Evolutionary conservation across 2,329 filamentous ascomycete genomes (phyloP), one percentile per base, ranked within the genome.

Genomic region (Verticillium klebahnii): DNA sequence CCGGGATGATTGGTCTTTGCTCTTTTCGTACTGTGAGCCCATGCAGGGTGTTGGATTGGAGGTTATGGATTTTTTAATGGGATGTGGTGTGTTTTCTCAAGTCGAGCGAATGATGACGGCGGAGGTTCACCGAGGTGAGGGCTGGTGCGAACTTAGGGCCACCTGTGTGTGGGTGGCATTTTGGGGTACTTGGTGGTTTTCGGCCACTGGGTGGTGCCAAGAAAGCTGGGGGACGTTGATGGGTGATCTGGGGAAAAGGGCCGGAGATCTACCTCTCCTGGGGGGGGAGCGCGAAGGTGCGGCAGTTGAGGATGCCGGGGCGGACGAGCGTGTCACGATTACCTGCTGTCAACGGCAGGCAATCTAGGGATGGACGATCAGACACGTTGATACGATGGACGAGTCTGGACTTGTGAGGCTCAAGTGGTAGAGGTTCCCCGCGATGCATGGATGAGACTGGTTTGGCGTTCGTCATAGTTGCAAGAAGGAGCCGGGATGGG

Each of bases 391-490:
- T 50, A 23, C 45, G 45, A 23, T 23, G n/a, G 19, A 50, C 45
- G 19, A 50, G 45, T 50, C 45, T 50, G 45, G 45, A 50, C 45
- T 50, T 23, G 45, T 50, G 45, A 50, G 45, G 45, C 45, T 50
- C 45, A 50, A 50, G 19, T 50, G 45, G 45, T 50, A n/a, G 45
- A 50, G 23, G 19, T 50, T 50, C 45, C 45, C 45, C 45, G 45
- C 45, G 45, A 50, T 23, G 45, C 45, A 50, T 50, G 45, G 45
- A 19, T 57, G 25, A 36, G 55, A 36, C 57, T 31, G 57, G 19
- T 58, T 58, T 58, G 57, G 57, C 57, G 25, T 58, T 58, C 57
- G 57, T 58, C 57, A 58, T 58, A 52, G 23, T 29, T 29, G 29
- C 39, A 58, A 58, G 56, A 39, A 29, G 14, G 31, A 34, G 29